Base-by-base conservation (phyloP, 306 rosid genomes). In the Echinosophora koreensis region DNA sequence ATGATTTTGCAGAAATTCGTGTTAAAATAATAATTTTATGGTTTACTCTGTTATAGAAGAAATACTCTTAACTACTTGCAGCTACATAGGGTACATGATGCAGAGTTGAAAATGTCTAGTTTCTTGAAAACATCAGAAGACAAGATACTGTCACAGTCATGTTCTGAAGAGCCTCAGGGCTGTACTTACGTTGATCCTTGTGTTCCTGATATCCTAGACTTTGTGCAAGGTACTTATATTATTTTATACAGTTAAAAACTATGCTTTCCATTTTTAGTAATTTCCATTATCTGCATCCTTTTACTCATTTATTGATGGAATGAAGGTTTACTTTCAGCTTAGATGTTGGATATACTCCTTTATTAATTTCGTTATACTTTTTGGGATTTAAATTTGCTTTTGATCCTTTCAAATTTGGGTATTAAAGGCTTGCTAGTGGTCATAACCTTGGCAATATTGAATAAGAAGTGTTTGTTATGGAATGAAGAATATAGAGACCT, bases 61-160 rank as follows among this genome's bases (percentile, higher is more conserved):
- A 86, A 77, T 39, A 37, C 64, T 79, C 89, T 86, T 76, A 86
- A 83, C 88, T 84, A 88, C 90, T 80, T 78, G 83, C 97, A 93
- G 94, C 84, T 77, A 82, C 82, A 73, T 88, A 86, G 91, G 89
- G 85, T 80, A 67, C 73, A 41, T 73, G 84, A 77, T 76, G 59
- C 52, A 69, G 81, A 84, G 63, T 67, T 79, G 80, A 80, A 85
- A 60, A 71, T 27, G 57, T 47, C 80, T 61, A 58, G 34, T 74
- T 63, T 71, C 57, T 60, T 74, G 84, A 78, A 71, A 81, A 71
- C 64, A 61, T 58, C 67, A 75, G 87, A 82, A 68, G 84, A 68
- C 77, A 67, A 76, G 55, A 66, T 56, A 67, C 79, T 47, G 77
- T 66, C 39, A 50, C 63, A 77, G 34, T 75, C 80, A 73, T 13